Evolutionary conservation across 2,329 filamentous ascomycete genomes (phyloP).

Genomic region (Atkinsonella hypoxylon): DNA sequence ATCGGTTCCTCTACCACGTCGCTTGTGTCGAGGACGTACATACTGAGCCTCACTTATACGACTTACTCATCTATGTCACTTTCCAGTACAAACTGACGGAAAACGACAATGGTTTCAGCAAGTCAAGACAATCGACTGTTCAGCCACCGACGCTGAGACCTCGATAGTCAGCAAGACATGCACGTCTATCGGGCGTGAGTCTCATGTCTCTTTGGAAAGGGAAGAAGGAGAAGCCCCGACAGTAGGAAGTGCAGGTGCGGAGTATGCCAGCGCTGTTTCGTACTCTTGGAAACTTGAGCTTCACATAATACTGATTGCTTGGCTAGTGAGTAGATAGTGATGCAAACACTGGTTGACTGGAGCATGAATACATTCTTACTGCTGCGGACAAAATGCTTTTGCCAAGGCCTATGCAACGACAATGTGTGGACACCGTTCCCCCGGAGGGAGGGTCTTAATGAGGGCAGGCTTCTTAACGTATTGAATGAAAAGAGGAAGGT

Average conservation of each 20-base stretch:
- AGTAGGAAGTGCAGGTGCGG: not conserved
- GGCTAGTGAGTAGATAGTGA: no score
- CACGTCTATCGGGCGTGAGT: constrained; percentile 25
- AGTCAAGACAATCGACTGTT: constrained; percentile 43
- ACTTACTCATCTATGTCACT: constrained; percentile 20
- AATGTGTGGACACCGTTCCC: not conserved
- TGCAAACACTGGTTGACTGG: no score
- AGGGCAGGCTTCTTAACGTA: not conserved
- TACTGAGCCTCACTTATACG: constrained; percentile 19
- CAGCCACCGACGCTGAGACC: constrained; percentile 47
- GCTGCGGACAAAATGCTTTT: no score
- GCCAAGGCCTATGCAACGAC: no score
- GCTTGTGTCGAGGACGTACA: constrained; percentile 15
- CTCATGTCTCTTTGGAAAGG: not conserved
- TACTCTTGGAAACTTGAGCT: not conserved
- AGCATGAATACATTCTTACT: no score
- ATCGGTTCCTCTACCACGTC: not conserved
- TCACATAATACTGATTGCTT: no score
- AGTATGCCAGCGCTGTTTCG: not conserved
- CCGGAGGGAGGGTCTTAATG: not conserved
- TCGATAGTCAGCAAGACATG: constrained; percentile 50
- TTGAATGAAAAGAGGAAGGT: not conserved
- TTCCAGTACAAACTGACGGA: constrained; percentile 40
- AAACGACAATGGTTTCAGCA: constrained; percentile 34
- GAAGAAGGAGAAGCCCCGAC: not conserved